Conservation (phyloP, 2,329 filamentous ascomycete species). For the Orbilia oligospora region DNA sequence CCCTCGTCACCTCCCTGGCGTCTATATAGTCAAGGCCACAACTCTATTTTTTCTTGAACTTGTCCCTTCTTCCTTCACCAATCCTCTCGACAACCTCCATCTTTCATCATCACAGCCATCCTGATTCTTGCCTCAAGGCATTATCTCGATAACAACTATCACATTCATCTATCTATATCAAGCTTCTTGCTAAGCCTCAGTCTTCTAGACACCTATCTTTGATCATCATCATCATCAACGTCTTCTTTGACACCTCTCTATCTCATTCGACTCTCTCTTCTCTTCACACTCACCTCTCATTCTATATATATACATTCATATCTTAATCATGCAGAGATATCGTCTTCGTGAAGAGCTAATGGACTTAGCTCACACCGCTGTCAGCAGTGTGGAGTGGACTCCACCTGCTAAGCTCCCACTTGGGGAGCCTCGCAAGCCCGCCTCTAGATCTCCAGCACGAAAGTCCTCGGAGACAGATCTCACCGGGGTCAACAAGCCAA, state of each 20-base stretch:
- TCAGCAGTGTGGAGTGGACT: neutral
- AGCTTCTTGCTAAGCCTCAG: no score
- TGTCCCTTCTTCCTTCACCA: no score
- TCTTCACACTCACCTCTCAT: neutral
- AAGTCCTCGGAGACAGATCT: neutral
- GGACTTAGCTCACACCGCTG: neutral
- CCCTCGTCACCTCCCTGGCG: no score
- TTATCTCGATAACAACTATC: no score
- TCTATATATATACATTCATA: neutral
- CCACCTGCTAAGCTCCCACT: neutral
- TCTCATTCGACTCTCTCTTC: neutral
- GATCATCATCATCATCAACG: neutral
- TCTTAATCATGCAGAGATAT: neutral
- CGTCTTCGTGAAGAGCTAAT: neutral
- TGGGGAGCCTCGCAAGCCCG: no score
- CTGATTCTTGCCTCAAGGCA: no score
- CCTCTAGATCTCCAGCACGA: neutral
- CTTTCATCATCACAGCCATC: no score
- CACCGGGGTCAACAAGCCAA: neutral
- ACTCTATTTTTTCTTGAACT: no score
- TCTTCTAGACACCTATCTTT: no score
- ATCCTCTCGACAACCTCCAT: no score
- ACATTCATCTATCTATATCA: no score
- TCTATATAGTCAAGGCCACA: no score
- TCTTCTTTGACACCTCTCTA: neutral